A percentile compares a stretch with the other conserved stretches of the same genome.
These are phyloP conservation scores for Trichophyton mentagrophytes DNA, from an alignment of 2,329 filamentous ascomycete species.

Conservation along the genomic window DNA sequence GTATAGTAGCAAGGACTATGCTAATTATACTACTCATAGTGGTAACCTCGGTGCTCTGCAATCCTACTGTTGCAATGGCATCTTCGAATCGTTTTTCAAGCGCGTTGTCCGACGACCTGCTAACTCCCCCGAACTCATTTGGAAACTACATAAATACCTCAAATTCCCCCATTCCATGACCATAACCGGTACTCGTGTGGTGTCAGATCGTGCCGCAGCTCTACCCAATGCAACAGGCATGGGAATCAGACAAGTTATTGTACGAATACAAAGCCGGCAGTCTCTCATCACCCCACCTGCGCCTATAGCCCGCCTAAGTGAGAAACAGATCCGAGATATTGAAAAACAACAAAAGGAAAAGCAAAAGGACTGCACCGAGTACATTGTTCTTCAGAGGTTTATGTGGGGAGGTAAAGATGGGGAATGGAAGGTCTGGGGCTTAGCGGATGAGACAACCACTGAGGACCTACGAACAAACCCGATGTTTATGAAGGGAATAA, in stretches of 20 bases:
- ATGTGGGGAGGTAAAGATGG: slow-evolving; percentile 30
- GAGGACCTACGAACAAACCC: slow-evolving; percentile 25
- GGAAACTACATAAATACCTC: slow-evolving; percentile 28
- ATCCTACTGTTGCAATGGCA: slow-evolving; percentile 28
- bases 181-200: slow-evolving; percentile 26
- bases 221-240: slow-evolving; percentile 29
- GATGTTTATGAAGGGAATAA: slow-evolving; percentile 24
- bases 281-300: slow-evolving; percentile 19
- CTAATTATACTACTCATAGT: slow-evolving; percentile 15
- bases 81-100: slow-evolving; percentile 23
- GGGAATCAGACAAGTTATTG: slow-evolving; percentile 29
- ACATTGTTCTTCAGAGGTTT: slow-evolving; percentile 39
- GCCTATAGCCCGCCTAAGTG: slow-evolving; percentile 2
- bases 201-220: slow-evolving; percentile 31
- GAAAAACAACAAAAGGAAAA: slow-evolving; percentile 18
- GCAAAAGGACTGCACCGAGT: slow-evolving; percentile 35
- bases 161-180: slow-evolving; percentile 24
- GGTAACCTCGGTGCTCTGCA: slow-evolving; percentile 26
- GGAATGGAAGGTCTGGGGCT: slow-evolving; percentile 41
- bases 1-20: background rate
- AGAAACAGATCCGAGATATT: slow-evolving; percentile 4
- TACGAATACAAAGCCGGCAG: slow-evolving; percentile 29
- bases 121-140: slow-evolving; percentile 21
- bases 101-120: slow-evolving; percentile 26
- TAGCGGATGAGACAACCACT: slow-evolving; percentile 31